Percentiles rank a stretch among this genome's conserved stretches.
phyloP scores from a whole-genome alignment of 106 monocot species.

The Allium sativum region DNA sequence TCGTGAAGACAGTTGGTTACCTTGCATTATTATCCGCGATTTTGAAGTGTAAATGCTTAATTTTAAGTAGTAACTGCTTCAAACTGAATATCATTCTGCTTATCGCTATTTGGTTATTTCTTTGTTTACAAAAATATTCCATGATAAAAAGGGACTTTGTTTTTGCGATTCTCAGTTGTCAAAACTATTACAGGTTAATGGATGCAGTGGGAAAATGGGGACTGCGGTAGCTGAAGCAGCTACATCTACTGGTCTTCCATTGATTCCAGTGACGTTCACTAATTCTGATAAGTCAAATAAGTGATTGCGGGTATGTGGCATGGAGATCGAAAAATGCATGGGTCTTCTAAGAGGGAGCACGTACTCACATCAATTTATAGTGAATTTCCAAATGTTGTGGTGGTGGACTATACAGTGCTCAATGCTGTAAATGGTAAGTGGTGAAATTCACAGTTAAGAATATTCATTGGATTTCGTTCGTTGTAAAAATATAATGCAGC shows the following conservation, averaged over 20 bases:
- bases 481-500: too few species aligned
- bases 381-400: constrained; percentile 57
- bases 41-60: neutral
- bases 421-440: constrained; percentile 50
- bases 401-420: constrained; percentile 70
- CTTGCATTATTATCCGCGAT: too few species aligned
- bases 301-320: constrained; percentile 35
- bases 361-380: constrained; percentile 49
- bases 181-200: constrained; percentile 23
- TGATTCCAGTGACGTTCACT: constrained; percentile 54
- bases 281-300: constrained; percentile 25
- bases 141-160: too few species aligned
- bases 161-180: too few species aligned
- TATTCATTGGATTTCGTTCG: neutral
- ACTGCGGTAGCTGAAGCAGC: constrained; percentile 34
- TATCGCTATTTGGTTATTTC: too few species aligned
- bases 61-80: too few species aligned
- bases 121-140: too few species aligned
- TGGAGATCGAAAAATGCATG: constrained; percentile 40
- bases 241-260: constrained; percentile 28
- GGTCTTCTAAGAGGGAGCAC: constrained; percentile 46
- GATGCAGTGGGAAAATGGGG: constrained; percentile 46
- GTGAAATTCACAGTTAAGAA: too few species aligned
- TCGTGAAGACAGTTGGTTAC: too few species aligned
- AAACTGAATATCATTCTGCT: too few species aligned